A percentile compares a stretch with the other conserved stretches of the same genome.
These are phyloP conservation scores for Dryas alaskensis DNA, from an alignment of 306 rosid species.

Conservation along the genomic window DNA sequence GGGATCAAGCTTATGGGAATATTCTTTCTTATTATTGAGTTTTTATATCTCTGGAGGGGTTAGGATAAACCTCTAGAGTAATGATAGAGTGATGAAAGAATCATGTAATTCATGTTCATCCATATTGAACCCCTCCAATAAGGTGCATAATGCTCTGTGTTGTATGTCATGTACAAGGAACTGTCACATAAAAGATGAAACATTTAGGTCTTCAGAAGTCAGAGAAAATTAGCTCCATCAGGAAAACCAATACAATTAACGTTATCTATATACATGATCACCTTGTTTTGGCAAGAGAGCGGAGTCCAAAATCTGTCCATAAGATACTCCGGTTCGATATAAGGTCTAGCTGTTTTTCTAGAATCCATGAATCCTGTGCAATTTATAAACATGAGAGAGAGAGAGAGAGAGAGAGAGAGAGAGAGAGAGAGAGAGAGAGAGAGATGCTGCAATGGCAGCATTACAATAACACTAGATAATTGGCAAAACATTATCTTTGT, in stretches of 20 bases:
- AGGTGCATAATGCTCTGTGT: slow-evolving; percentile 85
- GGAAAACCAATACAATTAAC: not conserved
- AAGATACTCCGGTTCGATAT: slow-evolving; percentile 72
- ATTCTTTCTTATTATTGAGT: not conserved
- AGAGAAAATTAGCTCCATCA: slow-evolving; percentile 1
- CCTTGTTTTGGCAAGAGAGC: slow-evolving; percentile 92
- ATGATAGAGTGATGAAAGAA: slow-evolving; percentile 85
- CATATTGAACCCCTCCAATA: slow-evolving; percentile 96
- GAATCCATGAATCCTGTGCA: slow-evolving; percentile 73
- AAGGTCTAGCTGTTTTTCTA: slow-evolving; percentile 82
- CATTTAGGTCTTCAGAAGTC: slow-evolving; percentile 15
- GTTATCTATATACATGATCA: slow-evolving; percentile 14
- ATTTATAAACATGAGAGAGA: slow-evolving; percentile 2
- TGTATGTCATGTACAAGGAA: slow-evolving; percentile 82
- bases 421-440: not conserved
- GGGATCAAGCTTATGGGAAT: not conserved
- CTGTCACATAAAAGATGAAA: slow-evolving; percentile 30
- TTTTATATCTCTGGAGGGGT: not conserved
- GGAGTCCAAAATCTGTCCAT: slow-evolving; percentile 92
- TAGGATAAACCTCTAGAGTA: slow-evolving; percentile 66
- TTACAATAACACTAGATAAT: not conserved
- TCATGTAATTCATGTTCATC: slow-evolving; percentile 75
- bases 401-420: not conserved
- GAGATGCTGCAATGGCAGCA: not conserved
- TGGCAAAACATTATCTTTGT: slow-evolving; percentile 5